A percentile compares a stretch with the other conserved stretches of the same genome.
These are phyloP conservation scores for Bifiguratus adelaidae DNA, from an alignment of 192 early-diverging fungal genomes.

Conservation along the genomic window DNA sequence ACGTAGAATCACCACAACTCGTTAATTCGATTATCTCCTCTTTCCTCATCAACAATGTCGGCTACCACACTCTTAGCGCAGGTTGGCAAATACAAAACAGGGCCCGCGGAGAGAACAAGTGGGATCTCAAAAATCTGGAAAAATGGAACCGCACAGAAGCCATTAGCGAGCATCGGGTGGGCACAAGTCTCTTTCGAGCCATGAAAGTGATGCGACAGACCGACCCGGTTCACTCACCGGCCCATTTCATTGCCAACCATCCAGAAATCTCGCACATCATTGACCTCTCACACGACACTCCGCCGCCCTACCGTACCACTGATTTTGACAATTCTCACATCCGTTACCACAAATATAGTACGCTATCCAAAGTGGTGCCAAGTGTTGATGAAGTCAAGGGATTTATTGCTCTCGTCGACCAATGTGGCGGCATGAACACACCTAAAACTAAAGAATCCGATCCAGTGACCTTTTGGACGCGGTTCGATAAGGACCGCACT, in stretches of 20 bases:
- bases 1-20: conserved; percentile 34
- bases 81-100: conserved; percentile 39
- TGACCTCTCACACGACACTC: conserved; percentile 33
- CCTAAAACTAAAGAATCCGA: too few relatives aligned
- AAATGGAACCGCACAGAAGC: conserved; percentile 15
- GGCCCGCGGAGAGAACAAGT: conserved; percentile 40
- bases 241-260: conserved; percentile 31
- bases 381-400: conserved; percentile 23
- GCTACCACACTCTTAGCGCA: conserved; percentile 29
- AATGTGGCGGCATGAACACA: conserved; percentile 30
- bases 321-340: conserved; percentile 44
- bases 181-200: background rate
- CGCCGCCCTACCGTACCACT: conserved; percentile 33
- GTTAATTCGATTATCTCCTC: conserved; percentile 36
- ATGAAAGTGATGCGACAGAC: conserved; percentile 36
- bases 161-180: too few relatives aligned
- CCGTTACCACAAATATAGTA: conserved; percentile 33
- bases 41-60: conserved; percentile 41
- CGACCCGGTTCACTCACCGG: conserved; percentile 36
- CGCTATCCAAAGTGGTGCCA: conserved; percentile 40
- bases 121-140: conserved; percentile 48
- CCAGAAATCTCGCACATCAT: conserved; percentile 42
- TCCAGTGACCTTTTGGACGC: too few relatives aligned
- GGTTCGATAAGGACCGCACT: too few relatives aligned
- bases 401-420: conserved; percentile 24